Base-by-base conservation (phyloP, 2,329 filamentous ascomycete genomes). In the Zalaria sp. region DNA sequence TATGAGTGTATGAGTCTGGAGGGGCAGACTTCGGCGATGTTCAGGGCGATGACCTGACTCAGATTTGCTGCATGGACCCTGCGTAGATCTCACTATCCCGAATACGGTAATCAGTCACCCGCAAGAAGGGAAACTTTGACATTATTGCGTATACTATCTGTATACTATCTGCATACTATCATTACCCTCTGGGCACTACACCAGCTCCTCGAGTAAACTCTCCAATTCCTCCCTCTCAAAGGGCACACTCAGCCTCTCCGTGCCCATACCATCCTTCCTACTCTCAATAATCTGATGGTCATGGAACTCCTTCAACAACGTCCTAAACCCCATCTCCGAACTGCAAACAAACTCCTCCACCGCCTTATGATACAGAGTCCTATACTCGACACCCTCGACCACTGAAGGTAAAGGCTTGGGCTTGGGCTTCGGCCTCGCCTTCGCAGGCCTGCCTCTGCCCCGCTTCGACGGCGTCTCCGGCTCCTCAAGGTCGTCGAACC, bases 211-310 rank as follows among this genome's bases (percentile, higher is more conserved):
- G 47, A 96, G 60, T 37, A 94, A 83, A 1, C 74, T 79, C 60
- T 95, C 89, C 56, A 96, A 68, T 62, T 98, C 91, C 49, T 93
- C 87, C 51, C 80, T 81, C 35, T 80, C 72, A 55, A 96, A 86
- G 0, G 91, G 91, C 9, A 94, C 76, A 50, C 83, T 82, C 37
- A 98, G 62, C 40, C 91, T 67, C 58, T 96, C 91, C 2, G 82
- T 88, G 3, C 91, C 91, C 43, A 88, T 68, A 0, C 75, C 73
- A 59, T 98, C 89, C 56, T 89, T 89, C 47, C 79, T 77, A 47
- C 83, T 93, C 42, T 85, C 85, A 48, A 98, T 83, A 78, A 98
- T 96, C 56, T 95, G 86, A 66, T 98, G 91, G 55, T 98, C 91
- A 57, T 95, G 86, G 60, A 98, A 91, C 73, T 98, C 91, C 64